Evolutionary conservation across 306 rosid genomes (phyloP).

Genomic region (Sesbania bispinosa): DNA sequence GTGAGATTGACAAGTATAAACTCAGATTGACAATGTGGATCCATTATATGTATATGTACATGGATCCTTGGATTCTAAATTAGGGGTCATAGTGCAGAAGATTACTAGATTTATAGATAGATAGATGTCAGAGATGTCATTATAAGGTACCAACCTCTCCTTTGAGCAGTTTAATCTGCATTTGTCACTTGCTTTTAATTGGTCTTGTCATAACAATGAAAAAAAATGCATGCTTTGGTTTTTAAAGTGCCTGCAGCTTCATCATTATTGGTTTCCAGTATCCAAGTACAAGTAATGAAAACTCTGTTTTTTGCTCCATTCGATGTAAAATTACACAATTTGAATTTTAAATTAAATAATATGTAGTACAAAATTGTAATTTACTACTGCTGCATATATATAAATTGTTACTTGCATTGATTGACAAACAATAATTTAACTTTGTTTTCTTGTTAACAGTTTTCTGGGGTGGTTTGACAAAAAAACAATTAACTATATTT

Average conservation of each 20-base stretch:
- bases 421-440: not conserved
- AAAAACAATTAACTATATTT: not conserved
- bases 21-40: too few species aligned
- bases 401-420: not conserved
- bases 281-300: not conserved
- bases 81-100: slow-evolving; percentile 20
- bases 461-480: not conserved
- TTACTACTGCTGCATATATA: not conserved
- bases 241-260: not conserved
- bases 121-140: not conserved
- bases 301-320: not conserved
- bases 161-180: not conserved
- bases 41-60: too few species aligned
- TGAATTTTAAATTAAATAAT: not conserved
- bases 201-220: not conserved
- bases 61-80: not conserved
- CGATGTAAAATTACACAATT: not conserved
- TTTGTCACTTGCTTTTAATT: not conserved
- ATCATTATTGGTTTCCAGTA: not conserved
- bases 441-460: not conserved
- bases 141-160: too few species aligned
- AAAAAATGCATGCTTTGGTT: not conserved
- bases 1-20: too few species aligned
- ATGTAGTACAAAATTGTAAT: not conserved
- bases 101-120: not conserved